Base-by-base conservation (phyloP, 192 early-diverging fungal genomes). In the Rhizophagus sp. region DNA sequence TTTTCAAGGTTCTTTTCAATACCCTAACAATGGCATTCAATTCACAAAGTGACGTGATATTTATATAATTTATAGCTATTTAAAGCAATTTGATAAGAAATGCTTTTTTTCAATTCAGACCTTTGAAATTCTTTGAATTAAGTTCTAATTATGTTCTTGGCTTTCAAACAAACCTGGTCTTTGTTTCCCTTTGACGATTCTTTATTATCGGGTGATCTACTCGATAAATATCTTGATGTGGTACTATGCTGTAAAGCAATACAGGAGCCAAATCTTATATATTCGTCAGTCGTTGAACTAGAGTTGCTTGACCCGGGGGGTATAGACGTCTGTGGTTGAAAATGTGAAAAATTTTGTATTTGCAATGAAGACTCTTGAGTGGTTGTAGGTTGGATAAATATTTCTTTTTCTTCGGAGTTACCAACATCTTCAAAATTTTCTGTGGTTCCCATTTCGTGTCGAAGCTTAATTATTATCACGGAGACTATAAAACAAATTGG, bases 231-330 rank as follows among this genome's bases (percentile, higher is more conserved):
- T 36, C 88, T 86, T 15, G 87, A 88, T 0, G 89, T 89, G 73
- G 83, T 85, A 75, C 83, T 84, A 78, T 91, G 90, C 83, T 91
- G 90, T 17, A 91, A 83, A 66, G 88, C 82, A 8, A 91, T 78
- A 79, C 87, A 79, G 57, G 82, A 83, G 65, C 87, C 87, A 50
- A 85, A 82, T 80, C 87, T 85, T 76, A 88, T 73, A 24, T 64
- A 41, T 34, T 73, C 74, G 80, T 87, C 86, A 30, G 25, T 39
- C 68, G 17, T 34, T 4, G 24, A 57, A 1, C n/a, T 57, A 19
- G 50, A 57, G 13, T 3, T 52, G 49, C 13, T 57, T 19, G 50
- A 57, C 13, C 17, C 50, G 49, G 11, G 13, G 3, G 11, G 13
- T 50, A 17, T 17, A 19, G 17, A 57, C 50, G 50, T 19, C 50